These are phyloP conservation scores for Russula olivacea DNA, from an alignment of 768 basidiomycete genomes.

Conservation along the genomic window DNA sequence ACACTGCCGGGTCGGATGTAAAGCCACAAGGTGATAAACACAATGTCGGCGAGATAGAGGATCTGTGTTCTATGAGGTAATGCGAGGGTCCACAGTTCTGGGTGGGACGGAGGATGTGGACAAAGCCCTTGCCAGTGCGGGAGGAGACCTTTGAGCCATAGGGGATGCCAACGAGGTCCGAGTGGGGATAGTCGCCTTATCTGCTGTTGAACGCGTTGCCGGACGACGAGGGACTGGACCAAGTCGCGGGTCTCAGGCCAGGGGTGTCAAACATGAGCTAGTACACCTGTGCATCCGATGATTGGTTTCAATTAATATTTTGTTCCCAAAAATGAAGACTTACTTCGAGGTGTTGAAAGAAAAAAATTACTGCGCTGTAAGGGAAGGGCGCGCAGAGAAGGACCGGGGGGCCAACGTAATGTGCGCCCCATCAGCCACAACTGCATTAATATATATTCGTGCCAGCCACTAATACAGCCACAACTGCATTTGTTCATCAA, in stretches of 20 bases:
- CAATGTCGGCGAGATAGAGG: slow-evolving; percentile 93
- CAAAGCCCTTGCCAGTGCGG: slow-evolving; percentile 78
- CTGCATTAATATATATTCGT: too few relatives aligned
- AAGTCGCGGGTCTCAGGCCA: slow-evolving; percentile 87
- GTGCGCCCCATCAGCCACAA: too few relatives aligned
- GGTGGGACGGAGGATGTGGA: slow-evolving; percentile 92
- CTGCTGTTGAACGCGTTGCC: slow-evolving; percentile 84
- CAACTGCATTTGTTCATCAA: too few relatives aligned
- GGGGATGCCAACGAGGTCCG: slow-evolving; percentile 80
- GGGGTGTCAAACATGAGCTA: too few relatives aligned
- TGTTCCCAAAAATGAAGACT: too few relatives aligned
- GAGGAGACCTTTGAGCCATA: slow-evolving; percentile 87
- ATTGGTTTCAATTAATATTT: too few relatives aligned
- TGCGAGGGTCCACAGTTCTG: slow-evolving; percentile 96
- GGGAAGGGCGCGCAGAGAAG: too few relatives aligned
- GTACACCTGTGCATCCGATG: too few relatives aligned
- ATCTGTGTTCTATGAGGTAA: slow-evolving; percentile 97
- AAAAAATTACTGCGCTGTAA: too few relatives aligned
- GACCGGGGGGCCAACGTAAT: too few relatives aligned
- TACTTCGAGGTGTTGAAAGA: too few relatives aligned
- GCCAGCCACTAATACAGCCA: too few relatives aligned
- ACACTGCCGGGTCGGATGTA: slow-evolving; percentile 71
- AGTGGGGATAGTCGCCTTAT: slow-evolving; percentile 82
- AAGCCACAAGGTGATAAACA: slow-evolving; percentile 82
- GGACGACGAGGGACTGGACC: slow-evolving; percentile 69